Conservation (phyloP, 768 basidiomycete species). For the Lentinula sp. region DNA sequence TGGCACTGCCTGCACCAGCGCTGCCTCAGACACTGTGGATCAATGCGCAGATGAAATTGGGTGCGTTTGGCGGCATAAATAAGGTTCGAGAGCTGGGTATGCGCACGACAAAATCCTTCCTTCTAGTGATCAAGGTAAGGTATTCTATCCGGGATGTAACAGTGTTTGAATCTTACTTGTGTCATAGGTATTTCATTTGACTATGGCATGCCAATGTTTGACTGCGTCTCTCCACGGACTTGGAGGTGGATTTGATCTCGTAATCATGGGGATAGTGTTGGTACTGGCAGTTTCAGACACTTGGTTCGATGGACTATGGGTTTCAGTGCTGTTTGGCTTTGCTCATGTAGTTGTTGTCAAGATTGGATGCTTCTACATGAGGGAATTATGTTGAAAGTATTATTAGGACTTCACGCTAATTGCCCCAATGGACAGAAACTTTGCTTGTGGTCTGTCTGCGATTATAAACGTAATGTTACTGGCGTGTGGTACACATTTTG, state of each 20-base stretch:
- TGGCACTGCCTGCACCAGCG: neutral
- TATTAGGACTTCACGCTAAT: no score
- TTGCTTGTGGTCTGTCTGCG: no score
- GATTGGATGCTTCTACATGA: neutral
- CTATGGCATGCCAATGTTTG: slow-evolving; percentile 13
- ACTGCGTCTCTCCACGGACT: neutral
- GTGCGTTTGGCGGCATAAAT: neutral
- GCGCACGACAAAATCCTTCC: slow-evolving; percentile 19
- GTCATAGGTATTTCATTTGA: slow-evolving; percentile 7
- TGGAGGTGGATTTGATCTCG: neutral
- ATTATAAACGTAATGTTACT: no score
- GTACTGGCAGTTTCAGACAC: slow-evolving; percentile 21
- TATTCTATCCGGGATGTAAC: neutral
- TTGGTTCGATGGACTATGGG: slow-evolving; percentile 16
- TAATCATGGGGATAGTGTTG: slow-evolving; percentile 12
- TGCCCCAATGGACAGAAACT: no score
- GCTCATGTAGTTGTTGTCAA: slow-evolving; percentile 15
- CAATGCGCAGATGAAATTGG: neutral
- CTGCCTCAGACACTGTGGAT: neutral
- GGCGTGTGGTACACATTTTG: no score
- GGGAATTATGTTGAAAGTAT: neutral
- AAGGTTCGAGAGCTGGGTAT: slow-evolving; percentile 5
- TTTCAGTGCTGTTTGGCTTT: slow-evolving; percentile 14
- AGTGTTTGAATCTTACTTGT: neutral
- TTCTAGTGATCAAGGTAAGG: slow-evolving; percentile 22